Evolutionary conservation across 345 rosid species (phyloP).

Genomic region (Kandelia obovata): DNA sequence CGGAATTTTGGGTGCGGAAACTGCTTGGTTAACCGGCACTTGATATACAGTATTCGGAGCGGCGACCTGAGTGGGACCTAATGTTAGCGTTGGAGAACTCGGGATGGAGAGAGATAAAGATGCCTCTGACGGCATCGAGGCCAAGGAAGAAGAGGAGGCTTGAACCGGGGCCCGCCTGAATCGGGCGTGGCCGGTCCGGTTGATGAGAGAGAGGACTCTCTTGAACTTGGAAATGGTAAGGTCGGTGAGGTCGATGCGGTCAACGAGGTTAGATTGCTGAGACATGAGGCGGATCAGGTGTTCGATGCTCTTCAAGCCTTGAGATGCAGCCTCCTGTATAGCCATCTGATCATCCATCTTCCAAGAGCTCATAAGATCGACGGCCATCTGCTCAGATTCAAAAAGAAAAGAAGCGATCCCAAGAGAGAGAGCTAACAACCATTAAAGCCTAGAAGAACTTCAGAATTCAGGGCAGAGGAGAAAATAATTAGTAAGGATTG

Average conservation of each 20-base stretch:
- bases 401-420: background rate
- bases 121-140: slow-evolving; percentile 25
- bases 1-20: slow-evolving; percentile 14
- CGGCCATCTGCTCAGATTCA: slow-evolving; percentile 45
- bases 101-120: slow-evolving; percentile 10
- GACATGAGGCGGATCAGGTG: slow-evolving; percentile 66
- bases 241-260: slow-evolving; percentile 65
- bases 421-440: slow-evolving; percentile 18
- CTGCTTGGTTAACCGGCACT: slow-evolving; percentile 8
- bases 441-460: background rate
- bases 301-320: slow-evolving; percentile 82
- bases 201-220: slow-evolving; percentile 65
- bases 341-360: slow-evolving; percentile 73
- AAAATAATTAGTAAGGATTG: background rate
- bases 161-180: slow-evolving; percentile 75
- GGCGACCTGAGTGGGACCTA: background rate
- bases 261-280: slow-evolving; percentile 40
- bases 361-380: slow-evolving; percentile 59
- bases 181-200: slow-evolving; percentile 89
- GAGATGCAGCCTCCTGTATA: slow-evolving; percentile 77
- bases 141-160: slow-evolving; percentile 19
- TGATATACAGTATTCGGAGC: slow-evolving; percentile 5
- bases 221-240: slow-evolving; percentile 70
- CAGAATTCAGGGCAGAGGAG: background rate
- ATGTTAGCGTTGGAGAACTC: background rate